Evolutionary conservation across 1,139 yeast genomes (phyloP).

Genomic region (Protomyces lactucae-debilis): DNA sequence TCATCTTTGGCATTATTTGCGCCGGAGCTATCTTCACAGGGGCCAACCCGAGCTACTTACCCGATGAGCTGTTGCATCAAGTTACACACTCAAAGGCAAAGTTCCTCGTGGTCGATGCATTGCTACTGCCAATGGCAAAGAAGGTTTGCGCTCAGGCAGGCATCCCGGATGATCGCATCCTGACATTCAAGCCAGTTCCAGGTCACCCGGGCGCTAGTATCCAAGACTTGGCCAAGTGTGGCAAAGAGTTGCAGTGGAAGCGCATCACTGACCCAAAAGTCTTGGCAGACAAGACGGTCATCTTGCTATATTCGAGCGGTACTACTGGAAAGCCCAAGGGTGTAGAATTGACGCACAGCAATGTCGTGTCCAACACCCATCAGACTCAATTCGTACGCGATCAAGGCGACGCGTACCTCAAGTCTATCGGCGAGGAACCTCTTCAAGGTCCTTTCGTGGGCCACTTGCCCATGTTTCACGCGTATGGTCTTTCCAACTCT

Average conservation of each 20-base stretch:
- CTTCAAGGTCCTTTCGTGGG: slow-evolving; percentile 19
- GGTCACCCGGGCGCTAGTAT: slow-evolving; percentile 6
- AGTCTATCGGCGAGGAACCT: background rate
- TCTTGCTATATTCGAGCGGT: slow-evolving; percentile 61
- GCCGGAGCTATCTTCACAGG: slow-evolving; percentile 30
- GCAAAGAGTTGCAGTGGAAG: slow-evolving; percentile 25
- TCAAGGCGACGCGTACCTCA: slow-evolving; percentile 10
- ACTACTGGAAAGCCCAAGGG: slow-evolving; percentile 68
- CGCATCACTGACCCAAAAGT: slow-evolving; percentile 26
- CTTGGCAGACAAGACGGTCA: slow-evolving; percentile 32
- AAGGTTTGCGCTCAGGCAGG: slow-evolving; percentile 9
- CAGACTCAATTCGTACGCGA: slow-evolving; percentile 24
- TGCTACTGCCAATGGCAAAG: slow-evolving; percentile 21
- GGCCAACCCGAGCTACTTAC: slow-evolving; percentile 30
- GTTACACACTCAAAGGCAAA: slow-evolving; percentile 30
- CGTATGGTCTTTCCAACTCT: slow-evolving; percentile 39
- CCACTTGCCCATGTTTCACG: slow-evolving; percentile 42
- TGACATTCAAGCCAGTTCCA: slow-evolving; percentile 12
- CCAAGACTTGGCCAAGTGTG: slow-evolving; percentile 21
- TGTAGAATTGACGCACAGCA: slow-evolving; percentile 55
- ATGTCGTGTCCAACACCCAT: slow-evolving; percentile 38
- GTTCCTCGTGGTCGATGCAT: slow-evolving; percentile 24
- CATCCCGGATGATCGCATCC: slow-evolving; percentile 12
- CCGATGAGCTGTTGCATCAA: slow-evolving; percentile 27
- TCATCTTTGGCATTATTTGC: slow-evolving; percentile 28